Conservation (phyloP, 768 basidiomycete species). For the Lactarius quietus region DNA sequence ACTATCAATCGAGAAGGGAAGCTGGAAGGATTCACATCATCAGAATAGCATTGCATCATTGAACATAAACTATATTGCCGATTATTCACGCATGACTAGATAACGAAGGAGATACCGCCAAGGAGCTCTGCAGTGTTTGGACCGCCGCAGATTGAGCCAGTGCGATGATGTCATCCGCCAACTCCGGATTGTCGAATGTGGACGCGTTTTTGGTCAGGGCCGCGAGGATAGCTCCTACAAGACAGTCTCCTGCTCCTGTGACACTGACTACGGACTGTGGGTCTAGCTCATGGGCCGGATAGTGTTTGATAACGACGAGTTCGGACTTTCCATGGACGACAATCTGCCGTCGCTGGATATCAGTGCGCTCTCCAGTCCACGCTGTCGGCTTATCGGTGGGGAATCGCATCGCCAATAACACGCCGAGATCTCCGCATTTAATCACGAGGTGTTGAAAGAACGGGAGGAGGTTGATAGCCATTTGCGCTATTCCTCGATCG, state of each 20-base stretch:
- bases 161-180: slow-evolving; percentile 44
- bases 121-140: slow-evolving; percentile 52
- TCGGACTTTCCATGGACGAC: slow-evolving; percentile 47
- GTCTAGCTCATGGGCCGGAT: slow-evolving; percentile 50
- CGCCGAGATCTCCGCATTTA: slow-evolving; percentile 76
- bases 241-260: slow-evolving; percentile 90
- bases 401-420: slow-evolving; percentile 59
- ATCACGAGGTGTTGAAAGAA: slow-evolving; percentile 81
- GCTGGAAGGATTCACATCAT: background rate
- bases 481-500: slow-evolving; percentile 71
- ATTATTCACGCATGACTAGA: slow-evolving; percentile 33
- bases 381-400: slow-evolving; percentile 38
- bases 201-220: slow-evolving; percentile 43
- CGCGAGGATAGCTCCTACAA: slow-evolving; percentile 82
- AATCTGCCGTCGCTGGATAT: slow-evolving; percentile 45
- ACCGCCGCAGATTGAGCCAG: slow-evolving; percentile 64
- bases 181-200: slow-evolving; percentile 44
- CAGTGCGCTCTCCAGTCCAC: slow-evolving; percentile 52
- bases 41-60: background rate
- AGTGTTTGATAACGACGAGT: slow-evolving; percentile 66
- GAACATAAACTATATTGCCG: slow-evolving; percentile 2
- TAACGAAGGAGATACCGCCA: slow-evolving; percentile 64
- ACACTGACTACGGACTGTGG: slow-evolving; percentile 52
- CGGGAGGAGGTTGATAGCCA: slow-evolving; percentile 78
- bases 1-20: background rate